Evolutionary conservation across 1,284 basidiomycete species (phyloP), one percentile per base, ranked within the genome.

Genomic region (Malassezia pachydermatis): DNA sequence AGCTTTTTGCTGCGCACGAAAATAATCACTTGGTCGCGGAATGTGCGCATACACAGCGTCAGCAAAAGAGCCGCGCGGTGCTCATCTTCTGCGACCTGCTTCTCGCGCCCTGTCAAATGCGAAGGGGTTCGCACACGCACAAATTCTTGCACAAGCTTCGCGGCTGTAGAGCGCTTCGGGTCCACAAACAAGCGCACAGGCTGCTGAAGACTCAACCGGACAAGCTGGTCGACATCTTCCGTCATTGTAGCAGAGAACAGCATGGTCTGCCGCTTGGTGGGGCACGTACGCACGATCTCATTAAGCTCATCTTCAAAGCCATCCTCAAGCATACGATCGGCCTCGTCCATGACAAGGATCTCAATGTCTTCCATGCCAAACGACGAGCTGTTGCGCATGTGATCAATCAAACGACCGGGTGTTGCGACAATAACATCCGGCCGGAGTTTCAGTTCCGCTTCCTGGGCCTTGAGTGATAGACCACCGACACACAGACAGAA

Each of bases 231-330:
- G 7, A 98, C 85, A 1, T 84, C 84, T 73, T 96, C 92, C 2
- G 88, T 94, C 84, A 96, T 95, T 1, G 92, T 98, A 1, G 92
- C 92, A 0, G 88, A 94, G 74, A 98, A 98, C 22, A 98, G 78
- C 88, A 98, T 94, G 3, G 92, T 95, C 73, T 96, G 92, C 32
- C 92, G 81, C 13, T 84, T 84, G 13, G 77, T 75, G 1, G 92
- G 90, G 67, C 89, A 92, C 30, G 84, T 80, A 58, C 82, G 83
- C 72, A 96, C 82, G 61, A 98, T 95, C 74, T 98, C 92, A 29
- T 82, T 78, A 27, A 98, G 77, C 72, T 96, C 92, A 71, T 90
- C 90, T n/a, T 83, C 81, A 75, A 96, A 98, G 28, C 92, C 92
- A 66, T 95, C 92, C 29, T 88, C 89, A 33, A 98, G 80, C 86